Evolutionary conservation across 2,329 filamentous ascomycete species (phyloP), one percentile per base, ranked within the genome.

Genomic region (Clarireedia homoeocarpa): DNA sequence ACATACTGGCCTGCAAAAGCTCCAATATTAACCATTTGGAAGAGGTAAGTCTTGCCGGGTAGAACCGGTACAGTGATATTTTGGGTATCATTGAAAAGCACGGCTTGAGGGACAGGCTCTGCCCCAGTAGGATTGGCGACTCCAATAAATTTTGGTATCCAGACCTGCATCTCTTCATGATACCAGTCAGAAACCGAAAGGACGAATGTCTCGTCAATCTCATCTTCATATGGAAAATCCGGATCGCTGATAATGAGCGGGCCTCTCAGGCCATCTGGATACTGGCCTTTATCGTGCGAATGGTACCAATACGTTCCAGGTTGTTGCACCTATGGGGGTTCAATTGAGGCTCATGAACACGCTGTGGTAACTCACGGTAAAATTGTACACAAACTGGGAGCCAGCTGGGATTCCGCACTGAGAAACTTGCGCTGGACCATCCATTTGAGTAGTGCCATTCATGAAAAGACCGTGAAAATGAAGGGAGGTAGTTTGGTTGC

Each of bases 221-320:
- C 65, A 42, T 70, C 70, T 39, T 71, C 68, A 65, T 78, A 79
- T 0, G 76, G 77, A 2, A 73, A 69, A 1, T 76, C 66, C 0
- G 74, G 74, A 60, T 83, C 80, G 34, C 78, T 74, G 23, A 84
- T 75, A 45, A 84, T 77, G 34, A 84, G 67, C 1, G 80, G 72
- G 3, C 75, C 80, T 38, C 81, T 76, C 30, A 82, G 72, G 5
- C 81, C 81, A 66, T 84, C 81, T 2, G 80, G 79, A 59, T 83
- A 84, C 61, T 81, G 77, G 6, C 74, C 76, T 58, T 72, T 71
- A 46, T 73, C 68, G 62, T 82, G 79, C 10, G 77, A 82, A 65
- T 85, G 82, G 61, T 91, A 91, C 88, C 87, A 91, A 70, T 89
- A 91, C 1, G 86, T 88, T 27, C 87, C 88, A 0, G 84, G 77